Conservation (phyloP, 2,329 filamentous ascomycete genomes). For the Myriosclerotinia duriaeana region DNA sequence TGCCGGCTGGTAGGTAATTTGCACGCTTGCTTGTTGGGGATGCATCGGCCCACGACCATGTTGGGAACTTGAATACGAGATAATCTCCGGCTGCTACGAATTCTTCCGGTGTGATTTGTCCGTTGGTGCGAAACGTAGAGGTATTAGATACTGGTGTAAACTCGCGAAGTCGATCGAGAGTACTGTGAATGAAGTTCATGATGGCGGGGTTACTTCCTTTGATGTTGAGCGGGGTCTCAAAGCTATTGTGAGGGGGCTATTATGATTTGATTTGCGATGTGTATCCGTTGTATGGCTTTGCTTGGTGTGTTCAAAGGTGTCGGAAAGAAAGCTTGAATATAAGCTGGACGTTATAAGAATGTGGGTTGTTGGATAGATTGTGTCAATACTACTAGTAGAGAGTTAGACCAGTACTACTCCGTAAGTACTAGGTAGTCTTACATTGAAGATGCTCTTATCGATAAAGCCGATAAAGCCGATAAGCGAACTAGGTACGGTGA, state of each 20-base stretch:
- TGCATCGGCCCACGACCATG: conserved; percentile 94
- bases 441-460: conserved; percentile 24
- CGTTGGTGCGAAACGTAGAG: conserved; percentile 89
- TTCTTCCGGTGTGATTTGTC: conserved; percentile 96
- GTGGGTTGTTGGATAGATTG: conserved; percentile 6
- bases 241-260: neutral
- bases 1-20: conserved; percentile 77
- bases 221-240: conserved; percentile 21
- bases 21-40: conserved; percentile 77
- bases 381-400: conserved; percentile 1
- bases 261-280: neutral
- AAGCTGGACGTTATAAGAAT: conserved; percentile 1
- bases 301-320: neutral
- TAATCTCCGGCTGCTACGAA: conserved; percentile 96
- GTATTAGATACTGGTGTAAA: conserved; percentile 86
- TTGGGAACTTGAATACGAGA: conserved; percentile 97
- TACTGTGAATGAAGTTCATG: conserved; percentile 92
- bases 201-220: conserved; percentile 25
- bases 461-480: conserved; percentile 22
- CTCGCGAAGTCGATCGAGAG: conserved; percentile 87
- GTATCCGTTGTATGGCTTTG: neutral
- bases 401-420: neutral
- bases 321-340: neutral
- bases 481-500: neutral
- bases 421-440: conserved; percentile 9